Conservation (phyloP, 2,329 filamentous ascomycete species). For the Trichophyton simii region DNA sequence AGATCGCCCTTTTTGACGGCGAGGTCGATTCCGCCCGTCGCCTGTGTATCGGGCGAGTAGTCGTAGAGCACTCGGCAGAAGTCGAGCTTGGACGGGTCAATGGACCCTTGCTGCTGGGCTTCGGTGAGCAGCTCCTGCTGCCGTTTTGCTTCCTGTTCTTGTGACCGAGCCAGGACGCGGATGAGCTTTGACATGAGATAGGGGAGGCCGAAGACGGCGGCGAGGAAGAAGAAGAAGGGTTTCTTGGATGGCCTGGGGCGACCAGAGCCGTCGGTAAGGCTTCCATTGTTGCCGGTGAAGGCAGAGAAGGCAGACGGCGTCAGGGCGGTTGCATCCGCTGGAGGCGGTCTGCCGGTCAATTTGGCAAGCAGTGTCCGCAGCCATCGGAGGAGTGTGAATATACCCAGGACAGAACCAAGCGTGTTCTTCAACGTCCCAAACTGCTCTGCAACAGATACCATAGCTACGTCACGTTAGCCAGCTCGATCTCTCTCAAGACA, state of each 20-base stretch:
- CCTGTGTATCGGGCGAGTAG: conserved; percentile 64
- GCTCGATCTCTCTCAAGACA: not conserved
- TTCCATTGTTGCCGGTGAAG: conserved; percentile 58
- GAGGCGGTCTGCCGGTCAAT: conserved; percentile 78
- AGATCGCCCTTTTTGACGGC: conserved; percentile 90
- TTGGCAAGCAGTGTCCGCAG: conserved; percentile 83
- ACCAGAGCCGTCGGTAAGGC: conserved; percentile 23
- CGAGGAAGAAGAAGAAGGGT: conserved; percentile 87
- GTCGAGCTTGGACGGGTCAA: conserved; percentile 85
- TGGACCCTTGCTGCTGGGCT: conserved; percentile 32
- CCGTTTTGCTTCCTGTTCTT: conserved; percentile 59
- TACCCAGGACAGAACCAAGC: conserved; percentile 82
- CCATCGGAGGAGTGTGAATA: conserved; percentile 94
- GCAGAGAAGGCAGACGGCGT: conserved; percentile 83
- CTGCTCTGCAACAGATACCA: conserved; percentile 96
- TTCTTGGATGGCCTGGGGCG: conserved; percentile 74
- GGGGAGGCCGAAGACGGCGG: conserved; percentile 87
- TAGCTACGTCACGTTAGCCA: conserved; percentile 45
- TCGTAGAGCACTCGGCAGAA: conserved; percentile 94
- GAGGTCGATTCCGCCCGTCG: conserved; percentile 64
- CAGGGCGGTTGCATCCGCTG: conserved; percentile 72
- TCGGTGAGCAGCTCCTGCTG: conserved; percentile 41
- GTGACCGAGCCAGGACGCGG: conserved; percentile 63
- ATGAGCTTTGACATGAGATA: conserved; percentile 98
- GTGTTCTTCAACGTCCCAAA: conserved; percentile 89